Base-by-base conservation (phyloP, 495 filamentous ascomycete species). In the Venustampulla echinocandica region DNA sequence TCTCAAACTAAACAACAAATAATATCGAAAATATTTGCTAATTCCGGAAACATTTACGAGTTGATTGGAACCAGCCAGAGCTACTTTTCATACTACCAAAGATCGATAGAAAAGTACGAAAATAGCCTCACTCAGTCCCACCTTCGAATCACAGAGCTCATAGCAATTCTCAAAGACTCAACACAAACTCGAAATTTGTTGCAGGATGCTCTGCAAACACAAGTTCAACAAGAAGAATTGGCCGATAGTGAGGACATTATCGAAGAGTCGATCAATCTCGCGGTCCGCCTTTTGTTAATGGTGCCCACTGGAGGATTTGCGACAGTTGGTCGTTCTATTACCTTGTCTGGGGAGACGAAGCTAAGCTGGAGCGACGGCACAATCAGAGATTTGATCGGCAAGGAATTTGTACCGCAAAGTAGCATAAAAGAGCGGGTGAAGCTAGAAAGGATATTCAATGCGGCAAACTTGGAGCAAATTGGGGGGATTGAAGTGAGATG, bases 401-500 rank as follows among this genome's bases (percentile, higher is more conserved):
- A 21, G 0, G 17, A 25, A 2, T 17, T 25, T 13, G 23, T 32
- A 18, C 20, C 38, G 41, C 13, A 23, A 22, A 33, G 30, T n/a
- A 50, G 38, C 17, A 44, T 47, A 33, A 42, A 48, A 27, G 46
- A 61, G 14, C 41, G 34, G 5, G 40, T 59, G 19, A 49, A 51
- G n/a, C 47, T 61, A 0, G 49, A 57, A 11, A 61, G 53, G 19
- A 18, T 57, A 10, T 63, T 60, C 39, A 46, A 63, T 43, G 56
- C 51, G 1, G 52, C 42, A 53, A 56, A 42, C 21, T 30, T 63
- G 7, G 52, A 40, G 4, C 40, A 52, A 3, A 65, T 73, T 30
- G 66, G 55, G 10, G 68, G 65, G 4, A 58, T 74, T 18, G 30
- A 61, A 24, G 52, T 75, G 9, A 35, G 36, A 32, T 68, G 61